Base-by-base conservation (phyloP, 169 alveolate genomes). In the Eimeria falciformis region DNA sequence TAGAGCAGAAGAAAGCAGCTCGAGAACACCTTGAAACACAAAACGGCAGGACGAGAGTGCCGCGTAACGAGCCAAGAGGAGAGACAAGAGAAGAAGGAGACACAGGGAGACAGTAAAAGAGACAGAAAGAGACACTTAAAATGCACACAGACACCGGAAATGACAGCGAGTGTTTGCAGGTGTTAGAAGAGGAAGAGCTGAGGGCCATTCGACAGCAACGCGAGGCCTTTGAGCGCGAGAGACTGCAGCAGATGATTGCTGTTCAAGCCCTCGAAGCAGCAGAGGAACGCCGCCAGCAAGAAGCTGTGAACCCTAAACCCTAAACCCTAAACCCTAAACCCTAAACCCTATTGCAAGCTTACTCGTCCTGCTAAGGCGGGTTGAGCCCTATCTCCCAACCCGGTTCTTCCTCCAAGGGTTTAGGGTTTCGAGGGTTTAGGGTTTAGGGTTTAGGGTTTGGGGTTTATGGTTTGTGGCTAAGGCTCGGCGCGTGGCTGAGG, bases 161-260 rank as follows among this genome's bases (percentile, higher is more conserved):
- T n/a, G n/a, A n/a, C n/a, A n/a, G n/a, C n/a, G n/a, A n/a, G n/a
- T n/a, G n/a, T n/a, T n/a, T n/a, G n/a, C n/a, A n/a, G n/a, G n/a
- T n/a, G n/a, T n/a, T n/a, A n/a, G n/a, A n/a, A n/a, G n/a, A n/a
- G n/a, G n/a, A n/a, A n/a, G n/a, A n/a, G n/a, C n/a, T n/a, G n/a
- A n/a, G n/a, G n/a, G n/a, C n/a, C n/a, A n/a, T n/a, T n/a, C n/a
- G n/a, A n/a, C n/a, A n/a, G n/a, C n/a, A n/a, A n/a, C n/a, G n/a
- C n/a, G n/a, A 40, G 53, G 90, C 93, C 56, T 90, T 90, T 40
- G 45, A 37, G 45, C 69, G 93, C 46, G 90, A 90, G 58, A 21
- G 71, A 17, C 71, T 90, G 75, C 88, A 68, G n/a, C n/a, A 62
- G 25, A 23, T 3, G 25, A 73, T n/a, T 90, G 93, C 45, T 79